Base-by-base conservation (phyloP, 805 yeast species). In the Candida awuae region DNA sequence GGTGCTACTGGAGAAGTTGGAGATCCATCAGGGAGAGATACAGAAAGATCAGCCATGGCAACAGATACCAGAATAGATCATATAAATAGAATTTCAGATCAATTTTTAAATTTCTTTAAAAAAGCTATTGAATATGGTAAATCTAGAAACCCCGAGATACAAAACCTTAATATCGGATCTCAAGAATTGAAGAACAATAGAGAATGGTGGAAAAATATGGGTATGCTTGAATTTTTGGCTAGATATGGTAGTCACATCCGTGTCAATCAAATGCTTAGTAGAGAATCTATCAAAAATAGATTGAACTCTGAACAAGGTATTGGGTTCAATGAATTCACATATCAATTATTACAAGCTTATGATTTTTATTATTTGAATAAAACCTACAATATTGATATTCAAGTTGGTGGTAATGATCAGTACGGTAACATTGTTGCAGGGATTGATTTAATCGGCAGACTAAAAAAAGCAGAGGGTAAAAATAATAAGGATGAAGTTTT, bases 381-480 rank as follows among this genome's bases (percentile, higher is more conserved):
- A 28, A 56, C 71, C 13, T 61, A 73, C 27, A 59, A 66, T 4
- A 88, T 88, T 31, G 67, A 69, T 31, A 61, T 87, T 12, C 97
- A 92, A 63, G 78, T 84, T 26, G 98, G 98, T 18, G 98, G 98
- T 6, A 87, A 84, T 55, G 98, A 92, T 57, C 98, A 92, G 61
- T 92, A 96, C 87, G 98, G 98, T 1, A 92, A 92, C 53, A 92
- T 92, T 43, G 85, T 94, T 2, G 97, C 97, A 1, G 98, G 98
- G 0, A 73, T 84, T 29, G 98, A 92, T 52, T 67, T 92, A 42
- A 86, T 88, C 29, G 67, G 80, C 1, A 65, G 95, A 45, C 56
- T 84, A 38, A 46, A 42, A 19, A 51, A 46, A 31, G 52, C 55
- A 12, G 55, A 48, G 29, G 32, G 33, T 3, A 23, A 21, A 12